A percentile compares a stretch with the other conserved stretches of the same genome.
These are phyloP conservation scores for Aspergillus puulaauensis DNA, from an alignment of 2,329 filamentous ascomycete species.

Conservation along the genomic window DNA sequence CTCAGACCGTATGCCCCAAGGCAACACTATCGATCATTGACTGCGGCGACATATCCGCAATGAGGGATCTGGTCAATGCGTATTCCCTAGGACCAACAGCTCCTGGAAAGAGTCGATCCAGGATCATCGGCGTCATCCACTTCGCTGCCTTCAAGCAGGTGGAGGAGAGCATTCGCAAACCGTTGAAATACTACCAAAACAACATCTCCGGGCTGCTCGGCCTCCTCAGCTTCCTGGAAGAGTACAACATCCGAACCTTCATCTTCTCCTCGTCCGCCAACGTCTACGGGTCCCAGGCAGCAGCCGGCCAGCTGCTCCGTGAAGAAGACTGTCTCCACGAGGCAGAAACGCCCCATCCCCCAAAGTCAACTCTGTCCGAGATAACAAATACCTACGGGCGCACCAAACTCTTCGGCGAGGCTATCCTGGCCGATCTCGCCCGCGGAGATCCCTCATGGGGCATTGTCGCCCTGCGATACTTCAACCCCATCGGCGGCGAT, in stretches of 20 bases:
- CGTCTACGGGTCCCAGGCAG: constrained; percentile 59
- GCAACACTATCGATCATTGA: constrained; percentile 5
- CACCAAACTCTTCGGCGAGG: not conserved
- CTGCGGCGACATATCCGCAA: constrained; percentile 5
- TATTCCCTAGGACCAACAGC: constrained; percentile 41
- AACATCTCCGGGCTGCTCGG: constrained; percentile 64
- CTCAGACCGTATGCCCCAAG: not conserved
- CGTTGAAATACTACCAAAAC: constrained; percentile 65
- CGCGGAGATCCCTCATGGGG: not conserved
- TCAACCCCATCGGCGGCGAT: not conserved
- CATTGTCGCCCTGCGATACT: not conserved
- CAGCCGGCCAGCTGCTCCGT: constrained; percentile 39
- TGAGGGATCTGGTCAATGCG: constrained; percentile 30
- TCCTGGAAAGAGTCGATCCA: constrained; percentile 32
- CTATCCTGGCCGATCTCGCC: not conserved
- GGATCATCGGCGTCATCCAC: constrained; percentile 63
- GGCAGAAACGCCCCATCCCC: constrained; percentile 4
- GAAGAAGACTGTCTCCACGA: constrained; percentile 57
- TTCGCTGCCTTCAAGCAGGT: constrained; percentile 68
- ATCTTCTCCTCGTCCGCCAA: constrained; percentile 68
- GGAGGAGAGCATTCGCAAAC: constrained; percentile 59
- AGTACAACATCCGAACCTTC: constrained; percentile 62
- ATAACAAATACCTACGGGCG: not conserved
- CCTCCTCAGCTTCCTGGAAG: constrained; percentile 56
- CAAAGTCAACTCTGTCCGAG: not conserved